Evolutionary conservation across 805 yeast species (phyloP), one percentile per base, ranked within the genome.

Genomic region (Pichia rugopelliculosa): DNA sequence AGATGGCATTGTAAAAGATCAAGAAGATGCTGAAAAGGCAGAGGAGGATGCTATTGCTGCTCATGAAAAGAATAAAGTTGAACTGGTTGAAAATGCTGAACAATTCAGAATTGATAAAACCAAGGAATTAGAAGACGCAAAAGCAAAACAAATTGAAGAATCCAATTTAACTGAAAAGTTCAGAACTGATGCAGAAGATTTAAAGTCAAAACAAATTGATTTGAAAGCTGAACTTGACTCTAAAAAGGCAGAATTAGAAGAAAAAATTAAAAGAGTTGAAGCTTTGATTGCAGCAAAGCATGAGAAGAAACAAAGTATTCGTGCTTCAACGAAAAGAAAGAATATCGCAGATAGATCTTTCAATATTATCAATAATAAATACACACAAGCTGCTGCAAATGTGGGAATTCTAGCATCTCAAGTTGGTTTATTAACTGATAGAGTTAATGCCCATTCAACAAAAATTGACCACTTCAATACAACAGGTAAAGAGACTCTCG

Each of bases 11-110:
- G 72, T 67, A 51, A 68, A 72, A 34, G 76, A 76, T 49, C 67
- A 62, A 37, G 60, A 59, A 18, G 77, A 75, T 39, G 74, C 64
- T 49, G 72, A 65, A 45, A 64, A 64, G n/a, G 70, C 75, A 39
- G 82, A 76, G 62, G 58, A 55, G 18, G 65, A 68, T 41, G 76
- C 79, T 7, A 72, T 71, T 39, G 75, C 62, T 41, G 65, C 70
- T 47, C 82, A 77, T 55, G 68, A 54, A 13, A 59, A 59, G 20
- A 74, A 74, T 56, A 73, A 72, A 57, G 74, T 70, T 44, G 66
- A 67, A 25, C 61, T 75, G 45, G 48, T 59, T 38, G 64, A 63
- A 52, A 73, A 70, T 52, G 75, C 74, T 48, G 75, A 66, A 40
- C 70, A 72, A 51, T 67, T 73, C 57, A 70, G 67, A 45, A 70